A percentile compares a stretch with the other conserved stretches of the same genome.
phyloP scores from a whole-genome alignment of 345 rosid genomes.

The Populus simonii region DNA sequence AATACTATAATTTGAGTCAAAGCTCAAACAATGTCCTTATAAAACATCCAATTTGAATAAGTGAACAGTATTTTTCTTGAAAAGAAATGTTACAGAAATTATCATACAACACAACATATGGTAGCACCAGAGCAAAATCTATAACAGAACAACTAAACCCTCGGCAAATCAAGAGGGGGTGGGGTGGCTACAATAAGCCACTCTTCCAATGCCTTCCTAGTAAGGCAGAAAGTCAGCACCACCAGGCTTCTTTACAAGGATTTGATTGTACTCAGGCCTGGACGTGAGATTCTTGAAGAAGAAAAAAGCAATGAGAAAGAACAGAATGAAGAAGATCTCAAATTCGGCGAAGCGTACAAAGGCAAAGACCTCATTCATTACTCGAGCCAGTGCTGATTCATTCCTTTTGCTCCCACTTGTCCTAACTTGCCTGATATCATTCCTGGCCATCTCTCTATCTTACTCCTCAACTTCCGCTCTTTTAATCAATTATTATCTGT shows the following conservation, averaged over 20 bases:
- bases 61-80: not conserved
- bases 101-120: not conserved
- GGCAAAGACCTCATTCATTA: constrained; percentile 34
- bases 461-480: not conserved
- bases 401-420: constrained; percentile 25
- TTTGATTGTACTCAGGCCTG: constrained; percentile 60
- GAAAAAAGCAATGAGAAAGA: constrained; percentile 55
- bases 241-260: constrained; percentile 67
- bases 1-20: not conserved
- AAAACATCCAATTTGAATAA: not conserved
- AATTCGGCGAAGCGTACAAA: constrained; percentile 52
- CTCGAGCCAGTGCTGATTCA: constrained; percentile 41
- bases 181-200: not conserved
- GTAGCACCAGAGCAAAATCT: not conserved
- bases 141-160: not conserved
- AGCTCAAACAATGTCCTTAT: not conserved
- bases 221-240: constrained; percentile 48
- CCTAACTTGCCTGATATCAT: constrained; percentile 28
- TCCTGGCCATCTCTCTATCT: constrained; percentile 23
- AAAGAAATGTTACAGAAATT: not conserved
- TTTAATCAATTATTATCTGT: not conserved
- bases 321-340: constrained; percentile 61
- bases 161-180: not conserved
- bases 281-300: constrained; percentile 67
- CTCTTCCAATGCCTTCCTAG: constrained; percentile 17